A percentile compares a stretch with the other conserved stretches of the same genome.
Evolutionary conservation across 495 filamentous ascomycete genomes (phyloP).

Genomic region (Podospora conica): DNA sequence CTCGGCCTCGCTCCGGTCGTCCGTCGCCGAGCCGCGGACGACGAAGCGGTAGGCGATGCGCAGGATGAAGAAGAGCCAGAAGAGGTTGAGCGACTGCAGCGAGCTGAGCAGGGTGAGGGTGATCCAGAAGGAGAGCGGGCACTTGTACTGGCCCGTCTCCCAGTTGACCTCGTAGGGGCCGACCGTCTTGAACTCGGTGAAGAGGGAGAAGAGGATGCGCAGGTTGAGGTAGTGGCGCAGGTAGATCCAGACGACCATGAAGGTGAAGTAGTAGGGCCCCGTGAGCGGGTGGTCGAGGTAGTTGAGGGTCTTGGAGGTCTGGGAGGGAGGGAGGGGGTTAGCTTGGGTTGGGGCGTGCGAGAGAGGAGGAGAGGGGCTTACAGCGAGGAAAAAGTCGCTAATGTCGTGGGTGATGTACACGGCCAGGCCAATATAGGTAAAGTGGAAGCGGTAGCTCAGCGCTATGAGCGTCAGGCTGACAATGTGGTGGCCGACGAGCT

Average conservation of each 20-base stretch:
- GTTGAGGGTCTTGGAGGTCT: slow-evolving; percentile 93
- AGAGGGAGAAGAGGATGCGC: slow-evolving; percentile 72
- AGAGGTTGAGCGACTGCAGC: slow-evolving; percentile 75
- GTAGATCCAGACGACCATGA: slow-evolving; percentile 85
- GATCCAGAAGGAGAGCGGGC: slow-evolving; percentile 66
- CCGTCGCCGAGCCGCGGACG: slow-evolving; percentile 40
- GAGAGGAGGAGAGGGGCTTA: slow-evolving; percentile 41
- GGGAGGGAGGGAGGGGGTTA: not conserved
- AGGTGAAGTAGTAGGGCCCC: slow-evolving; percentile 75
- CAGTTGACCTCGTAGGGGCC: slow-evolving; percentile 85
- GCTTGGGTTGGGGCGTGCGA: not conserved
- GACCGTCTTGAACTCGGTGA: slow-evolving; percentile 83
- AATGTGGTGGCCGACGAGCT: slow-evolving; percentile 90
- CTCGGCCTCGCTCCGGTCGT: slow-evolving; percentile 50
- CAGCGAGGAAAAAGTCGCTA: slow-evolving; percentile 93
- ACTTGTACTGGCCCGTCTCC: slow-evolving; percentile 80
- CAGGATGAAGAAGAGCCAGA: slow-evolving; percentile 81
- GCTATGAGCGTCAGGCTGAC: slow-evolving; percentile 84
- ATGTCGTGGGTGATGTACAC: slow-evolving; percentile 97
- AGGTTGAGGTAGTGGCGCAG: slow-evolving; percentile 89
- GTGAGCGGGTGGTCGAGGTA: slow-evolving; percentile 77
- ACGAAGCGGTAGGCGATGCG: slow-evolving; percentile 59
- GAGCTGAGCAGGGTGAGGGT: slow-evolving; percentile 62
- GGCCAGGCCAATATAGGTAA: slow-evolving; percentile 93
- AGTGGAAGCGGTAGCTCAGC: slow-evolving; percentile 93